These are phyloP conservation scores for Saprolegnia diclina DNA, from an alignment of 352 stramenopile genomes.

Conservation along the genomic window DNA sequence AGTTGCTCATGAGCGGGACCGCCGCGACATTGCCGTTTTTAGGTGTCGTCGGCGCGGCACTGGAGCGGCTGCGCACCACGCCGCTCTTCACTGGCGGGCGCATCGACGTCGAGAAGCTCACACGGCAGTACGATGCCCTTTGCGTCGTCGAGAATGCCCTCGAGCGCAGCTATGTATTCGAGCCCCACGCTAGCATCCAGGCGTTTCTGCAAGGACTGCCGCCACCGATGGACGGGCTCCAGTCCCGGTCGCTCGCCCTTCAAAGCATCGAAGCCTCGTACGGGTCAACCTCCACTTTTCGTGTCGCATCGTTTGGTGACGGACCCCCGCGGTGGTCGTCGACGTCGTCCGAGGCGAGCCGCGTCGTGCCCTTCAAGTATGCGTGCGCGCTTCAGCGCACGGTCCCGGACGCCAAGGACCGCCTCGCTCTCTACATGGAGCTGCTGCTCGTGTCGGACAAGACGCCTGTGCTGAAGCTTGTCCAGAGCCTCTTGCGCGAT, in stretches of 20 bases:
- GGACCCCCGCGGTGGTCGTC: slow-evolving; percentile 23
- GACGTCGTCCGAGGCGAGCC: slow-evolving; percentile 20
- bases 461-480: slow-evolving; percentile 34
- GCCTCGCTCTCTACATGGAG: slow-evolving; percentile 43
- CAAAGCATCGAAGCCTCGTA: slow-evolving; percentile 30
- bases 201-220: slow-evolving; percentile 35
- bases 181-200: slow-evolving; percentile 26
- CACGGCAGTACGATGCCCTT: slow-evolving; percentile 50
- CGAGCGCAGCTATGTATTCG: slow-evolving; percentile 20
- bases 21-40: slow-evolving; percentile 63
- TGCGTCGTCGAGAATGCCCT: slow-evolving; percentile 46
- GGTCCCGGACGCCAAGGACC: slow-evolving; percentile 31
- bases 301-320: neutral
- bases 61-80: slow-evolving; percentile 49
- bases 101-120: slow-evolving; percentile 54
- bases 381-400: slow-evolving; percentile 41
- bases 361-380: slow-evolving; percentile 43
- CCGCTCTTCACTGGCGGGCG: slow-evolving; percentile 41
- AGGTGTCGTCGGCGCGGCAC: slow-evolving; percentile 58
- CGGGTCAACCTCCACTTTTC: neutral
- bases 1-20: slow-evolving; percentile 39
- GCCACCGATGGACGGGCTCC: no score
- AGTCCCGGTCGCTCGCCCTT: no score
- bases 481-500: slow-evolving; percentile 48
- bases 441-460: slow-evolving; percentile 43